A percentile compares a stretch with the other conserved stretches of the same genome.
Conservation (phyloP, 164 flowering plant species). For the Piper longum region DNA sequence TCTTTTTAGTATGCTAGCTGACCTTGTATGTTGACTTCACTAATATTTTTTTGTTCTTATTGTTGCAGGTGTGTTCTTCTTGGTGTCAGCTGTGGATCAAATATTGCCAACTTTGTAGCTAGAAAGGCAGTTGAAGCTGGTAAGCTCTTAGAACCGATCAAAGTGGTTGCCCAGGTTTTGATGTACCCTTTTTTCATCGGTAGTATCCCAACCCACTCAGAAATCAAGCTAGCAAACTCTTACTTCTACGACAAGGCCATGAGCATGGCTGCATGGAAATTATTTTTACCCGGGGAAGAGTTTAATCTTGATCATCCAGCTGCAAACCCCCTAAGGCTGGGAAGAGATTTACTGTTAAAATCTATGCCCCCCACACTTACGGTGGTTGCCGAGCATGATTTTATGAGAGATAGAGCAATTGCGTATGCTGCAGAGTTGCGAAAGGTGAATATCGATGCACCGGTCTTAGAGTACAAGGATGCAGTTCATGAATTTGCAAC, state of each 20-base stretch:
- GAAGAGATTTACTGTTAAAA: conserved; percentile 27
- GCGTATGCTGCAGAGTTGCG: conserved; percentile 49
- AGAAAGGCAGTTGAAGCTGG: conserved; percentile 38
- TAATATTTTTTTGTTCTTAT: conserved; percentile 1
- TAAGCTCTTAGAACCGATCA: conserved; percentile 39
- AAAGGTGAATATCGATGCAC: conserved; percentile 46
- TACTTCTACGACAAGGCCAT: conserved; percentile 46
- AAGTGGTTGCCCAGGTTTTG: conserved; percentile 48
- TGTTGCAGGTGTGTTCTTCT: conserved; percentile 37
- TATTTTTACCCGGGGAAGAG: conserved; percentile 36
- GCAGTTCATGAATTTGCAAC: conserved; percentile 54
- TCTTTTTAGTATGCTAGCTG: background rate
- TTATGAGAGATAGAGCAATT: conserved; percentile 55
- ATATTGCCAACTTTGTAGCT: conserved; percentile 41
- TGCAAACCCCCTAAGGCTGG: conserved; percentile 38
- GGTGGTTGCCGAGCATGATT: conserved; percentile 47
- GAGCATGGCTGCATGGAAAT: conserved; percentile 44
- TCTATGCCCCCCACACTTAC: conserved; percentile 49
- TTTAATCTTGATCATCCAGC: conserved; percentile 45
- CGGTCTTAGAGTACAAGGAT: conserved; percentile 46
- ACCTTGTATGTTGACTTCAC: background rate
- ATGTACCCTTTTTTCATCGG: conserved; percentile 58
- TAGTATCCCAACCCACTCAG: conserved; percentile 41
- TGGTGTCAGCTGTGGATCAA: conserved; percentile 50
- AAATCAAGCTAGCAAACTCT: conserved; percentile 37